Evolutionary conservation across 306 rosid species (phyloP).

Genomic region (Arachis hypogaea): DNA sequence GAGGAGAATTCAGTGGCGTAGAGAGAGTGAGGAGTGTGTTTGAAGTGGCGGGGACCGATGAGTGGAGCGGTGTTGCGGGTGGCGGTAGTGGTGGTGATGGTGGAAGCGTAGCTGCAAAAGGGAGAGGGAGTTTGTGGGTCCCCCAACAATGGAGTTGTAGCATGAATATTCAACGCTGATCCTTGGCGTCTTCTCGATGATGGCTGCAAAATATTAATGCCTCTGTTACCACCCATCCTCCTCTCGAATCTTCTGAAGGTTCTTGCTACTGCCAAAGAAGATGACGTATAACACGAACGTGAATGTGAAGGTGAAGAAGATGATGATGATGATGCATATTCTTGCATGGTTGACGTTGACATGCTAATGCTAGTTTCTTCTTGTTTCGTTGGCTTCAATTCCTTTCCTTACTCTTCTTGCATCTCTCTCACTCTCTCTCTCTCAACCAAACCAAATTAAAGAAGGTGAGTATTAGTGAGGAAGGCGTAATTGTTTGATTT

Average conservation of each 20-base stretch:
- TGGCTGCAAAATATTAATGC: not conserved
- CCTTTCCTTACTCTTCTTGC: not conserved
- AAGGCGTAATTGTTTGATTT: too few relatives aligned
- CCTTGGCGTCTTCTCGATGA: slow-evolving; percentile 37
- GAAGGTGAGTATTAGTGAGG: too few relatives aligned
- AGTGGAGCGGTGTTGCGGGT: not conserved
- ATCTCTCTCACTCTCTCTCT: too few relatives aligned
- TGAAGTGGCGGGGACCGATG: slow-evolving; percentile 19
- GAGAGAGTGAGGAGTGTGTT: slow-evolving; percentile 4
- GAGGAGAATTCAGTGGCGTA: slow-evolving; percentile 40
- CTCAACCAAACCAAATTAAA: too few relatives aligned
- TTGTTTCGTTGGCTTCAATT: too few relatives aligned
- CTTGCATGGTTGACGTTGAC: too few relatives aligned
- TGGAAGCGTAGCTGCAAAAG: slow-evolving; percentile 38
- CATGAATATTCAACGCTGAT: too few relatives aligned
- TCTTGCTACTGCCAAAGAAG: slow-evolving; percentile 28
- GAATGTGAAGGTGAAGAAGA: not conserved
- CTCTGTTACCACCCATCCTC: not conserved
- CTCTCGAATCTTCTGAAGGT: slow-evolving; percentile 22
- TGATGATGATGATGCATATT: not conserved
- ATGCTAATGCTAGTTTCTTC: too few relatives aligned
- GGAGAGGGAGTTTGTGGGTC: slow-evolving; percentile 54
- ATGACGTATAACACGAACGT: not conserved
- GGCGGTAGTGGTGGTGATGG: slow-evolving; percentile 29
- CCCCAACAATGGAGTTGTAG: too few relatives aligned